Base-by-base conservation (phyloP, 495 filamentous ascomycete species). In the Penicillium turbatum region DNA sequence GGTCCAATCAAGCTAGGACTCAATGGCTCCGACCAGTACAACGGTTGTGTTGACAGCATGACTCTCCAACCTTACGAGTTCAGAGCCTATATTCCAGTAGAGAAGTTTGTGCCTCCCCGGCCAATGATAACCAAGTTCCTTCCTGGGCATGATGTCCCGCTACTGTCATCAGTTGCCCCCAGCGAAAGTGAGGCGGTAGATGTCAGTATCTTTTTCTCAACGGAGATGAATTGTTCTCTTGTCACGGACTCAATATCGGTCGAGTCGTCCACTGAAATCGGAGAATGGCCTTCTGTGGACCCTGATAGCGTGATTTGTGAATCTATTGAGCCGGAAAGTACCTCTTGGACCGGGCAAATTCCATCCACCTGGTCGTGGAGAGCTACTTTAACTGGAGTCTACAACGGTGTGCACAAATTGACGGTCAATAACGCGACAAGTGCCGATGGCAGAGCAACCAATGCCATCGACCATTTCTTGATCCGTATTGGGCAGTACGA, bases 51-150 rank as follows among this genome's bases (percentile, higher is more conserved):
- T 5, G 63, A 70, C 24, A 73, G 56, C 11, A 60, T 88, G 29
- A 75, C 72, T 6, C 63, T 88, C 57, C 56, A 72, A 2, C 72
- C 81, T 0, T 89, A 76, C 53, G 82, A 82, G 34, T 89, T 81
- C 67, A 80, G 80, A 36, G 82, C 80, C 10, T 87, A 83, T 60
- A 82, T 88, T 6, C 83, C 80, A 0, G 75, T 72, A 26, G 56
- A 68, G 1, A 63, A 65, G 7, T 87, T 75, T 54, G 54, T 78
- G 5, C 44, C 60, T 15, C 82, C 82, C n/a, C 68, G 72, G 1
- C 85, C 86, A 5, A 83, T 85, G 72, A 82, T 89, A 56, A 88
- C 86, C 9, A 74, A 75, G 41, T 84, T 88, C 56, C 48, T 64
- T 0, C 86, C 86, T 0, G 83, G 85, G 3, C 86, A 89, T 57